Evolutionary conservation across 2,329 filamentous ascomycete species (phyloP).

Genomic region (Zarea fungicola): DNA sequence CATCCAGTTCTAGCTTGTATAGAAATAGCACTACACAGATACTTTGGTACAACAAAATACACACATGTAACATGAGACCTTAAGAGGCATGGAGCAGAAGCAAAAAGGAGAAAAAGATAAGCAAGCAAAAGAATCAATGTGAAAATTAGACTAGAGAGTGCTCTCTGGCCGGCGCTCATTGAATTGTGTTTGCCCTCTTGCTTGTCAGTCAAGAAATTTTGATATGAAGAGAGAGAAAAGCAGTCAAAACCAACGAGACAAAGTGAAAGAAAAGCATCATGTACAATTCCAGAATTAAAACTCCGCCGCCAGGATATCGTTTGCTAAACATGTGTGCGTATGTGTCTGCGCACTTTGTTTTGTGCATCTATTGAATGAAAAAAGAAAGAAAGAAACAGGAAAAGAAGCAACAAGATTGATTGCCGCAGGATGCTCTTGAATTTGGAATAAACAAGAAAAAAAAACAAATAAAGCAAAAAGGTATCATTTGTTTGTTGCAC

Average conservation of each 20-base stretch:
- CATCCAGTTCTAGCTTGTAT: too few species aligned
- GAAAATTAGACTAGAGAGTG: not conserved
- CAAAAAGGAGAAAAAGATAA: too few species aligned
- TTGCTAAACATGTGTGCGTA: not conserved
- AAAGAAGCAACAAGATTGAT: not conserved
- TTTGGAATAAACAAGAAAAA: not conserved
- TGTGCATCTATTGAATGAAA: constrained; percentile 6
- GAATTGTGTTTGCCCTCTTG: too few species aligned
- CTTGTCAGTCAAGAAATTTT: not conserved
- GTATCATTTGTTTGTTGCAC: too few species aligned
- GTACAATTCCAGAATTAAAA: constrained; percentile 4
- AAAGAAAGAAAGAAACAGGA: not conserved
- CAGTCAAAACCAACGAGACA: not conserved
- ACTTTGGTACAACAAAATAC: too few species aligned
- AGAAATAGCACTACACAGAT: too few species aligned
- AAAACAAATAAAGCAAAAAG: too few species aligned
- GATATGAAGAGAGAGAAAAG: not conserved
- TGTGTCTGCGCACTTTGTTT: not conserved
- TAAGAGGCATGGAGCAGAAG: too few species aligned
- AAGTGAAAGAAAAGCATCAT: not conserved
- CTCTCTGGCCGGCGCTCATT: not conserved
- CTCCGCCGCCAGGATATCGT: constrained; percentile 13
- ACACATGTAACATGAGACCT: too few species aligned
- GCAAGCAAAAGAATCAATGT: not conserved
- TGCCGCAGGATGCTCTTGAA: too few species aligned